Conservation (phyloP, 257 asterid genomes). For the Solanum neorickii region DNA sequence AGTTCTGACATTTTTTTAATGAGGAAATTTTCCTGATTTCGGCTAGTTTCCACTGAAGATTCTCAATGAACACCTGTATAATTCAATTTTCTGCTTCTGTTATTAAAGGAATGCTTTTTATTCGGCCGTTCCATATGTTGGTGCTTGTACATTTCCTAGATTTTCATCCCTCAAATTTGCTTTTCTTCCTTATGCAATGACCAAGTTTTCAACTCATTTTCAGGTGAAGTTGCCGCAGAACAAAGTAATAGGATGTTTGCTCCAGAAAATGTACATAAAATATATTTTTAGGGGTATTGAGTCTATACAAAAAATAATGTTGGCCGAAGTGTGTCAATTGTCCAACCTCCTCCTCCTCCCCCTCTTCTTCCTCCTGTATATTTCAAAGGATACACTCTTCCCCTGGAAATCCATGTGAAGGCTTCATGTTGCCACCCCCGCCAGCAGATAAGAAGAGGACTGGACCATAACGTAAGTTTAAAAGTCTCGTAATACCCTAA, state of each 20-base stretch:
- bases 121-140: background rate
- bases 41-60: background rate
- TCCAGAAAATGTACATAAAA: conserved; percentile 13
- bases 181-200: background rate
- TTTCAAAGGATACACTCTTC: conserved; percentile 79
- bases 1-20: background rate
- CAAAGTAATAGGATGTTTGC: conserved; percentile 12
- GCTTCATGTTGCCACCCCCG: conserved; percentile 82
- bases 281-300: background rate
- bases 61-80: background rate
- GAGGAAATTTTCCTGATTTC: background rate
- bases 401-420: conserved; percentile 91
- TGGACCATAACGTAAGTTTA: conserved; percentile 85
- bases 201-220: conserved; percentile 5
- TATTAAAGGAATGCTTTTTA: background rate
- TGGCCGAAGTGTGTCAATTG: conserved; percentile 13
- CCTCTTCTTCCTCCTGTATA: conserved; percentile 29
- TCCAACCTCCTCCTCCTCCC: conserved; percentile 8
- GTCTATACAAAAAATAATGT: conserved; percentile 3
- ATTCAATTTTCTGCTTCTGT: background rate
- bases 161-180: background rate
- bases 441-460: conserved; percentile 84
- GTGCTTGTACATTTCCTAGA: background rate
- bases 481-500: background rate
- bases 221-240: conserved; percentile 63